phyloP scores from a whole-genome alignment of 805 yeast species.

The Lipomyces mesembrius region DNA sequence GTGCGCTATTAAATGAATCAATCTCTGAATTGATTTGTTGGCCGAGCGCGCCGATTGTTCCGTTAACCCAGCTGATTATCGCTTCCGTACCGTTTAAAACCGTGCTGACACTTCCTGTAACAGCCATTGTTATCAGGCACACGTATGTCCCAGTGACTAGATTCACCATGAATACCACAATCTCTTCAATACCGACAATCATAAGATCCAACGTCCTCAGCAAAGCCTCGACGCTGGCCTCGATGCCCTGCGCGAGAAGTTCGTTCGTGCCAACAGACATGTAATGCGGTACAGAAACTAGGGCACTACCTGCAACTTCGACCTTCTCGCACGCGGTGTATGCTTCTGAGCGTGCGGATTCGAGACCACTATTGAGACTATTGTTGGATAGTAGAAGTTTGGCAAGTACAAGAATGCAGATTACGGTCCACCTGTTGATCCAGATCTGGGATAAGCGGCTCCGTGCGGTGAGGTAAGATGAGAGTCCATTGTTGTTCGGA shows the following conservation, averaged over 20 bases:
- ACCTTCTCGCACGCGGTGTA: constrained; percentile 54
- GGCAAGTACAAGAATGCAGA: constrained; percentile 58
- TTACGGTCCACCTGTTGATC: constrained; percentile 65
- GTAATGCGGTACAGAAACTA: constrained; percentile 60
- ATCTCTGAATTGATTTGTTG: constrained; percentile 69
- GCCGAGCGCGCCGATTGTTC: constrained; percentile 59
- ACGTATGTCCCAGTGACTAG: constrained; percentile 83
- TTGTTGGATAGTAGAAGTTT: constrained; percentile 63
- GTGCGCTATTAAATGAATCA: constrained; percentile 58
- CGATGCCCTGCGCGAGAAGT: constrained; percentile 54
- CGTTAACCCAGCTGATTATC: constrained; percentile 64
- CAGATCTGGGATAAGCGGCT: constrained; percentile 47
- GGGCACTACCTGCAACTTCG: constrained; percentile 47
- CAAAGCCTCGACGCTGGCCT: constrained; percentile 55
- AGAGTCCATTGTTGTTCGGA: constrained; percentile 23
- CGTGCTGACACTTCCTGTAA: constrained; percentile 71
- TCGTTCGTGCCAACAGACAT: constrained; percentile 60
- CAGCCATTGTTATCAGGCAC: constrained; percentile 75
- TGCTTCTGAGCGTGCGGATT: constrained; percentile 49
- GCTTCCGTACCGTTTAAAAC: constrained; percentile 75
- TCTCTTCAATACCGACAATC: constrained; percentile 60
- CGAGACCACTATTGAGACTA: constrained; percentile 53
- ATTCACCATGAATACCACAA: constrained; percentile 69
- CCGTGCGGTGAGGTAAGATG: constrained; percentile 43
- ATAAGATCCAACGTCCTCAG: constrained; percentile 52